These are phyloP conservation scores for Jaenimonas drosophilae DNA, from an alignment of 208 protist genomes.

Conservation along the genomic window DNA sequence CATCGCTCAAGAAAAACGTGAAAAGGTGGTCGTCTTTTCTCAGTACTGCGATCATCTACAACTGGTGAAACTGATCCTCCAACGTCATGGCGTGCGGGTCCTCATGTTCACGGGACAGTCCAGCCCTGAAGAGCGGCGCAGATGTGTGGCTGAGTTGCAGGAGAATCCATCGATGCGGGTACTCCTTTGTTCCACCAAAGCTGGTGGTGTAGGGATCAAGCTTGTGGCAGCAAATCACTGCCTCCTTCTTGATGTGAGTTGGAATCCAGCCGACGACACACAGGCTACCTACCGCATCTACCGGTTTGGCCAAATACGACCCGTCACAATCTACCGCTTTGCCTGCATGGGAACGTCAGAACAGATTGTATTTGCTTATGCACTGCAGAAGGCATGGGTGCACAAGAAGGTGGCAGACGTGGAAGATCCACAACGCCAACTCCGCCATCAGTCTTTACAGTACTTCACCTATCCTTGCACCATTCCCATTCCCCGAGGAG, in stretches of 20 bases:
- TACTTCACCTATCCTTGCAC: slow-evolving; percentile 71
- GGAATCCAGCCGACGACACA: slow-evolving; percentile 85
- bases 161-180: slow-evolving; percentile 18
- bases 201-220: slow-evolving; percentile 91
- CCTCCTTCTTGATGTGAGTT: slow-evolving; percentile 92
- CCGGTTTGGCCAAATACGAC: slow-evolving; percentile 87
- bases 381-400: slow-evolving; percentile 77
- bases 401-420: slow-evolving; percentile 81
- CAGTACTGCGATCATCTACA: slow-evolving; percentile 50
- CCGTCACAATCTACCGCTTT: slow-evolving; percentile 91
- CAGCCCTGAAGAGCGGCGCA: slow-evolving; percentile 26
- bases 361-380: slow-evolving; percentile 85
- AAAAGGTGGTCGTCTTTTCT: slow-evolving; percentile 84
- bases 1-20: slow-evolving; percentile 24
- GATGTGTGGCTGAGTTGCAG: slow-evolving; percentile 60
- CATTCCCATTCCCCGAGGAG: slow-evolving; percentile 25
- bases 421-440: slow-evolving; percentile 53
- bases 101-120: slow-evolving; percentile 33
- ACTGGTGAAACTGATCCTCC: slow-evolving; percentile 29
- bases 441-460: slow-evolving; percentile 53
- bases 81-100: slow-evolving; percentile 8
- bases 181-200: slow-evolving; percentile 89
- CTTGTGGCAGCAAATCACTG: slow-evolving; percentile 88
- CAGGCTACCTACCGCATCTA: slow-evolving; percentile 93
- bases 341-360: slow-evolving; percentile 89